A percentile compares a stretch with the other conserved stretches of the same genome.
phyloP scores from a whole-genome alignment of 1,139 yeast genomes.

The Kazachstania sp. region DNA sequence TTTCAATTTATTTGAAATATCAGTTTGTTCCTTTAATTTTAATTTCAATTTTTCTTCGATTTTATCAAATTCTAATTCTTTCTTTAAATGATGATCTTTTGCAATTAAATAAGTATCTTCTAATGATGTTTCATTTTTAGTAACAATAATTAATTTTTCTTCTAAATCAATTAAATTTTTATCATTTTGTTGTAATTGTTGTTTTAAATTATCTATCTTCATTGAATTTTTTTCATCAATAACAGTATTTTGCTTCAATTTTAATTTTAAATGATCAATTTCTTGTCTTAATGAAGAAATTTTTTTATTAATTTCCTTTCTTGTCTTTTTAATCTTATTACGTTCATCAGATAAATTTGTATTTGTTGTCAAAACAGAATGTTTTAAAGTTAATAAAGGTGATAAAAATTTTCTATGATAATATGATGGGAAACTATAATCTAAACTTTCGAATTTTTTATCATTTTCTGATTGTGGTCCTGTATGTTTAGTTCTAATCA shows the following conservation, averaged over 20 bases:
- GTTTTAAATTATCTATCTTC: slow-evolving; percentile 37
- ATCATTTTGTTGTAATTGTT: slow-evolving; percentile 37
- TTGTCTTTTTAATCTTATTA: slow-evolving; percentile 46
- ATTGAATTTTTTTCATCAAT: slow-evolving; percentile 41
- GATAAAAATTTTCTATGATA: slow-evolving; percentile 34
- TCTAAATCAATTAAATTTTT: slow-evolving; percentile 35
- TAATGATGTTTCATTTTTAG: slow-evolving; percentile 32
- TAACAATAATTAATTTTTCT: slow-evolving; percentile 29
- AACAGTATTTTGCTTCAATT: slow-evolving; percentile 40
- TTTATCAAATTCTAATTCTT: slow-evolving; percentile 32
- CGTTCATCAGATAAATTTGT: slow-evolving; percentile 46
- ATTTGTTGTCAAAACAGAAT: slow-evolving; percentile 54
- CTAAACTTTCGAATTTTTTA: slow-evolving; percentile 18
- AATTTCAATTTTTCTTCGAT: slow-evolving; percentile 30
- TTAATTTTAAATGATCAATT: slow-evolving; percentile 46
- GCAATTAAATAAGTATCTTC: slow-evolving; percentile 36
- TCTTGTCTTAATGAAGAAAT: slow-evolving; percentile 46
- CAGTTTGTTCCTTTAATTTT: slow-evolving; percentile 17
- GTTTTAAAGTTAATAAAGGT: slow-evolving; percentile 52
- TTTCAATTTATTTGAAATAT: slow-evolving; percentile 19
- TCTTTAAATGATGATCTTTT: slow-evolving; percentile 33
- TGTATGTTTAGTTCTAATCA: slow-evolving; percentile 34
- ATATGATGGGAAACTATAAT: slow-evolving; percentile 28
- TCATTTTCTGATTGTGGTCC: slow-evolving; percentile 2
- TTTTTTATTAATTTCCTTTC: slow-evolving; percentile 54